Evolutionary conservation across 306 rosid genomes (phyloP).

Genomic region (Gynostemma pentaphyllum): DNA sequence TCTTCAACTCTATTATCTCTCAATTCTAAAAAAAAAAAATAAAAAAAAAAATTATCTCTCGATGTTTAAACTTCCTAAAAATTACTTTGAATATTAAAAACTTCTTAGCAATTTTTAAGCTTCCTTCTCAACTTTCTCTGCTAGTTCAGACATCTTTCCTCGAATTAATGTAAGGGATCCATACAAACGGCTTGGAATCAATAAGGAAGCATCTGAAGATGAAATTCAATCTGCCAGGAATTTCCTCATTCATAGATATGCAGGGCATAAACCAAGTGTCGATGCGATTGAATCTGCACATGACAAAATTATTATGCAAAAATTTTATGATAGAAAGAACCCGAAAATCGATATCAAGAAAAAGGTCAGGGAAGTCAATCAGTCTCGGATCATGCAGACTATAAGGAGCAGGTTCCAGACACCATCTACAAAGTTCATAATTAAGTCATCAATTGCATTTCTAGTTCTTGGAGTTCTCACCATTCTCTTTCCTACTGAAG

Average conservation of each 20-base stretch:
- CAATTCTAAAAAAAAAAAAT: too few species aligned
- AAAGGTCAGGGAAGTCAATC: conserved; percentile 65
- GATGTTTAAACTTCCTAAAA: too few species aligned
- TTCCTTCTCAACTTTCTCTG: background rate
- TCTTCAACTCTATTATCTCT: too few species aligned
- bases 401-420: conserved; percentile 70
- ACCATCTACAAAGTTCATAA: conserved; percentile 63
- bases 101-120: conserved; percentile 13
- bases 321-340: conserved; percentile 63
- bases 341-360: conserved; percentile 79
- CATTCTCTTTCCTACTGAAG: conserved; percentile 82
- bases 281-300: conserved; percentile 95
- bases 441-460: conserved; percentile 60
- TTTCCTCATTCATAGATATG: conserved; percentile 67
- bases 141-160: conserved; percentile 58
- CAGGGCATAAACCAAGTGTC: conserved; percentile 81
- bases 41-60: too few species aligned
- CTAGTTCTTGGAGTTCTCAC: conserved; percentile 66
- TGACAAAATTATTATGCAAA: conserved; percentile 84
- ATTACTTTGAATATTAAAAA: too few species aligned
- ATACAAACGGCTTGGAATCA: conserved; percentile 88
- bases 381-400: conserved; percentile 59
- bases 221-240: conserved; percentile 94
- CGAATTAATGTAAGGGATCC: conserved; percentile 89
- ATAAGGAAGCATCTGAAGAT: conserved; percentile 90